Evolutionary conservation across 805 yeast species (phyloP), one percentile per base, ranked within the genome.

Genomic region (Starmera amethionina): DNA sequence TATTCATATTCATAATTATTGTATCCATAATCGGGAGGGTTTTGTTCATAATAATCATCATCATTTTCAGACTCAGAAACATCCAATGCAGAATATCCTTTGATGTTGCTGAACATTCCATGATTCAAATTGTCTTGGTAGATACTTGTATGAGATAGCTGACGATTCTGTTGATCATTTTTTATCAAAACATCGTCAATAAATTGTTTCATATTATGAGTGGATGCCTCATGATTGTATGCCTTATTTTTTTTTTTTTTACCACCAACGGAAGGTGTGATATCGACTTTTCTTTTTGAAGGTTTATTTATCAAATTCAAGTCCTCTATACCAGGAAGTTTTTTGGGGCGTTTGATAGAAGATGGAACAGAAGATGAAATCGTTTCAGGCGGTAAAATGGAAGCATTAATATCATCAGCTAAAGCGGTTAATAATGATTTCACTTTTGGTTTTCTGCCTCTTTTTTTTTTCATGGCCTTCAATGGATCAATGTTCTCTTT

Each of bases 401-500:
- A 14, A 8, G 11, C 11, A 9, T 11, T 19, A 10, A 8, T 9
- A 4, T 32, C 13, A 8, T 32, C 22, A 15, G 22, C 19, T 7
- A 32, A 14, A 7, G 5, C 15, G 6, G 4, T 32, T 5, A 13
- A 14, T 4, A 34, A 8, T 22, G 27, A n/a, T 25, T 34, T 34
- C 5, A 19, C 5, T n/a, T 35, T 34, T 28, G 43, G 36, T 22
- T 42, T 40, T 33, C 43, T 45, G 30, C 42, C 44, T 39, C 39
- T 34, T 9, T 34, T 47, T 33, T 36, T 31, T 15, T 32, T 36
- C 1, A 22, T 15, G 12, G 22, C 7, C 13, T 34, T 27, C 6
- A 33, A 5, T 12, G 36, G 30, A 22, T 22, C 27, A 22, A 22
- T 22, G 27, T 22, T 22, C 5, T 22, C 27, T 22, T 22, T 22